Evolutionary conservation across 768 basidiomycete genomes (phyloP).

Genomic region (Suillus variegatus): DNA sequence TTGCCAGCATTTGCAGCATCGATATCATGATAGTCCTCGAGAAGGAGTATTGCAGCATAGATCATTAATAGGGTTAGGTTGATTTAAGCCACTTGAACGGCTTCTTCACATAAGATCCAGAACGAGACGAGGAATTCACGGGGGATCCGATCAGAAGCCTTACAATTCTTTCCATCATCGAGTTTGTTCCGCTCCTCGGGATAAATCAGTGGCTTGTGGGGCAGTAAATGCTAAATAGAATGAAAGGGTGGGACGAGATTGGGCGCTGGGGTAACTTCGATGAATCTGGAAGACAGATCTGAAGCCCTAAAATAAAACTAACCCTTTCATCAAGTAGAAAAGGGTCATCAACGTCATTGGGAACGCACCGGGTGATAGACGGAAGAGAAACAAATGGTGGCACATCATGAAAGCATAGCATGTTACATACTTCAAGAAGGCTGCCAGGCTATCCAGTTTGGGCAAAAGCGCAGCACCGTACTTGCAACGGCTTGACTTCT

Average conservation of each 20-base stretch:
- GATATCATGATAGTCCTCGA: background rate
- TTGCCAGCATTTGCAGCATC: background rate
- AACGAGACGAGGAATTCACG: background rate
- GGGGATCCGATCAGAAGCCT: background rate
- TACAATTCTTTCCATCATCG: background rate
- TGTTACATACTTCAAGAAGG: background rate
- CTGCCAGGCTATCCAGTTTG: background rate
- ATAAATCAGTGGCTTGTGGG: background rate
- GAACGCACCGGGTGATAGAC: background rate
- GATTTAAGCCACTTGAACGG: background rate
- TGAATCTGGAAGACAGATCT: background rate
- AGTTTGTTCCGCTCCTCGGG: background rate
- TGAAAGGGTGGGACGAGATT: background rate
- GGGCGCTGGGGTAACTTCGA: background rate
- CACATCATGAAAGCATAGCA: background rate
- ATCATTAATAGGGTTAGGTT: background rate
- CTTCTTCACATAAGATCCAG: background rate
- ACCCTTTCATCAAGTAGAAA: background rate
- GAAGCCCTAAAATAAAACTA: background rate
- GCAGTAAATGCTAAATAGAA: background rate
- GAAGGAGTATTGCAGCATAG: background rate
- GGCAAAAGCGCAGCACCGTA: background rate
- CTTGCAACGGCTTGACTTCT: background rate
- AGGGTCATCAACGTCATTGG: background rate
- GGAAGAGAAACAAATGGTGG: background rate